Conservation (phyloP, 345 rosid genomes). For the Gossypium turneri region DNA sequence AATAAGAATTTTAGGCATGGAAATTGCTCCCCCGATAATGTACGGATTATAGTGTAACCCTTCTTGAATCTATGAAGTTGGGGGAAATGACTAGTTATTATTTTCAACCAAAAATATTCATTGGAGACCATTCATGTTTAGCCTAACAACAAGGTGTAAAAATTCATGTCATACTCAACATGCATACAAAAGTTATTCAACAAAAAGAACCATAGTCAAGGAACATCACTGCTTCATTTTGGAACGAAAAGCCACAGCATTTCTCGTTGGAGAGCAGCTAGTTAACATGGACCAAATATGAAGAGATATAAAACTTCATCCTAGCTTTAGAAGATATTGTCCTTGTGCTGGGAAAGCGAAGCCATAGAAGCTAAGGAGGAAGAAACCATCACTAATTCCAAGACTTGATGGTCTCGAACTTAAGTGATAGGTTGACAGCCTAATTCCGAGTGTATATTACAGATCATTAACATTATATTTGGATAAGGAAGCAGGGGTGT, state of each 20-base stretch:
- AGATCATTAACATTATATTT: background rate
- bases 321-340: background rate
- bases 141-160: background rate
- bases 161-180: background rate
- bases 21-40: constrained; percentile 98
- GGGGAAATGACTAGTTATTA: background rate
- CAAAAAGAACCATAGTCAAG: background rate
- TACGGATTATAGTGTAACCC: constrained; percentile 95
- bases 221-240: background rate
- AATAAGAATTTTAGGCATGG: constrained; percentile 95
- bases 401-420: background rate
- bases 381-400: background rate
- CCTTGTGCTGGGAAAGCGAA: background rate
- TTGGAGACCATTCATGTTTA: background rate
- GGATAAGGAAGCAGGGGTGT: background rate
- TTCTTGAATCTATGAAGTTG: constrained; percentile 62
- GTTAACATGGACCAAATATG: background rate
- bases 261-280: background rate
- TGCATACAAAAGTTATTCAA: background rate
- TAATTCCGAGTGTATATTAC: background rate
- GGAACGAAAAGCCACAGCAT: background rate
- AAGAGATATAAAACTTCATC: background rate
- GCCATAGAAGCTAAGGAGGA: background rate
- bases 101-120: background rate
- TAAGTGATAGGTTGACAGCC: background rate